phyloP scores from a whole-genome alignment of 225 moss, liverwort and hornwort genomes.

The Marchantia paleacea region DNA sequence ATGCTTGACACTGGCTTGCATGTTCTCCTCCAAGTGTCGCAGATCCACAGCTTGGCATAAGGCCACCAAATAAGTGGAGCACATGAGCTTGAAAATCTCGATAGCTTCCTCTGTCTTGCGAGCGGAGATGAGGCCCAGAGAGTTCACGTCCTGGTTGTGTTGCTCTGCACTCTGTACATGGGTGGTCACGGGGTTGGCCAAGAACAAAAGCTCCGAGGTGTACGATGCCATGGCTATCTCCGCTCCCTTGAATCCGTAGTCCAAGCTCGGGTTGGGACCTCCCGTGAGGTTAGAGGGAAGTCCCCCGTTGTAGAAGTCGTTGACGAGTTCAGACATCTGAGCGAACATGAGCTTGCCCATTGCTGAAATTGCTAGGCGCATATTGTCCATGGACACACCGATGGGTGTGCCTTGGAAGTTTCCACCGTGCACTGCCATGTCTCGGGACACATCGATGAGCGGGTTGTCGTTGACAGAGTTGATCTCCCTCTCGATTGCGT shows the following conservation, averaged over 20 bases:
- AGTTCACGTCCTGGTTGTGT: constrained; percentile 48
- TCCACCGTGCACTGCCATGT: constrained; percentile 35
- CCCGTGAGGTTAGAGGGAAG: constrained; percentile 58
- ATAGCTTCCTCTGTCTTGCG: constrained; percentile 64
- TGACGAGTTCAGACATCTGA: constrained; percentile 60
- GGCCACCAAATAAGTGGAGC: constrained; percentile 53
- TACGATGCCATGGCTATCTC: constrained; percentile 54
- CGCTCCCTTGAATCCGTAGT: constrained; percentile 9
- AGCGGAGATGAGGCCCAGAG: constrained; percentile 53
- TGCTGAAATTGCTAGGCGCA: constrained; percentile 58
- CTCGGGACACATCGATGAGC: constrained; percentile 21
- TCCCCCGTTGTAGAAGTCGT: constrained; percentile 60
- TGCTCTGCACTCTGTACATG: constrained; percentile 53
- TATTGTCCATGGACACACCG: constrained; percentile 68
- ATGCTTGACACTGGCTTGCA: constrained; percentile 51
- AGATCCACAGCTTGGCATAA: constrained; percentile 67
- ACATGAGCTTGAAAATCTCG: constrained; percentile 60
- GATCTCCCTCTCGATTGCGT: constrained; percentile 22
- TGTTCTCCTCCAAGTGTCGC: constrained; percentile 59
- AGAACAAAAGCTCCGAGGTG: constrained; percentile 51
- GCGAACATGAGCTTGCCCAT: constrained; percentile 65
- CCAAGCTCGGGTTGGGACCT: constrained; percentile 52
- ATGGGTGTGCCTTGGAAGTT: constrained; percentile 67
- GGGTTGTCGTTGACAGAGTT: constrained; percentile 24
- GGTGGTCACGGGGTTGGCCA: constrained; percentile 67